phyloP scores from a whole-genome alignment of 2,329 filamentous ascomycete genomes.

The Colletotrichum simmondsii region DNA sequence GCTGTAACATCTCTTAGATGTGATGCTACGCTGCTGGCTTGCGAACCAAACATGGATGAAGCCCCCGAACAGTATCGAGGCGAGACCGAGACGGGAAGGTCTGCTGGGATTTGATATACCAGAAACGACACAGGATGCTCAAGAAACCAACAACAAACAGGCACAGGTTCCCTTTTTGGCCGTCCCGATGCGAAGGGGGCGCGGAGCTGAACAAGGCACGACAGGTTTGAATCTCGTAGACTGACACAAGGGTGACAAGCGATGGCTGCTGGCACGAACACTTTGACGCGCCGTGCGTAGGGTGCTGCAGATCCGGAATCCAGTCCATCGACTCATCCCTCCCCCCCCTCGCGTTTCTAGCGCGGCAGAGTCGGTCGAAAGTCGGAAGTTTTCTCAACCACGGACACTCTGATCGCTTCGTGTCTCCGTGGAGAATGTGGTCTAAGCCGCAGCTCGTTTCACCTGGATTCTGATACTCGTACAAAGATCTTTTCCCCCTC shows the following conservation, averaged over 20 bases:
- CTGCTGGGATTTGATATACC: constrained; percentile 3
- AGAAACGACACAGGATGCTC: neutral
- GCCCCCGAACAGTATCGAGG: neutral
- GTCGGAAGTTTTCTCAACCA: neutral
- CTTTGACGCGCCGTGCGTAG: constrained; percentile 30
- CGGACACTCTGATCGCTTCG: neutral
- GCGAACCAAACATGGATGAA: neutral
- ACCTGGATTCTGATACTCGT: constrained; percentile 28
- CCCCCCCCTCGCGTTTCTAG: constrained; percentile 17
- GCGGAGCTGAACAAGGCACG: neutral
- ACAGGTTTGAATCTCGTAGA: neutral
- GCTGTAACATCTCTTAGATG: neutral
- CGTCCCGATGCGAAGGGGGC: constrained; percentile 18
- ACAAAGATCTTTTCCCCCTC: neutral
- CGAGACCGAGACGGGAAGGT: neutral
- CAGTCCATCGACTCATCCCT: neutral
- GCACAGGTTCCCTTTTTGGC: constrained; percentile 12
- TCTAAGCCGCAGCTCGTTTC: constrained; percentile 22
- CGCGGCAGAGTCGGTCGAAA: constrained; percentile 21
- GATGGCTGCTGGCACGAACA: constrained; percentile 12
- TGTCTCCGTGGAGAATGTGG: neutral
- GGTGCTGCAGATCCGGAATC: neutral
- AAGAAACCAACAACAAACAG: neutral
- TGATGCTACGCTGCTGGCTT: neutral
- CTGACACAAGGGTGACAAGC: constrained; percentile 6